Evolutionary conservation across 345 rosid genomes (phyloP), one percentile per base, ranked within the genome.

Genomic region (Eucalyptus cloeziana): DNA sequence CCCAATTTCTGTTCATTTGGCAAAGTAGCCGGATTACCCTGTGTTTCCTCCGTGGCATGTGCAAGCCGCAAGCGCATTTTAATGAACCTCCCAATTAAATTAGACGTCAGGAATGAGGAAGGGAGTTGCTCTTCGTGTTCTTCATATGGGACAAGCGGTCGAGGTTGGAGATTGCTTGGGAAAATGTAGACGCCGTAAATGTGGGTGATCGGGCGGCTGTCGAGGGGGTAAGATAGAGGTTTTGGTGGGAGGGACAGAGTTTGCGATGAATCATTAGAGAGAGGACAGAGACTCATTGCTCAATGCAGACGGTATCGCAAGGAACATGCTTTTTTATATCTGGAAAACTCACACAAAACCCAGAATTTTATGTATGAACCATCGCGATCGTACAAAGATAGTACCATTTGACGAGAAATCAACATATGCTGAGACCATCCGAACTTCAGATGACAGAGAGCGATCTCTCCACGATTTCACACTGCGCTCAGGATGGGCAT

Each of bases 401-500:
- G 40, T 40, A 40, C 76, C 19, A 4, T 64, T 64, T n/a, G 37
- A 64, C 5, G 5, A 14, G 3, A n/a, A 13, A 7, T n/a, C 37
- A 64, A 64, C 4, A n/a, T n/a, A 2, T 64, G 37, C 37, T 19
- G 76, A 7, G 76, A n/a, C 37, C 37, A n/a, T 7, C 9, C 37
- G 4, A 64, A 64, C 10, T 64, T 64, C 19, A 64, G 9, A n/a
- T 14, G 40, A 64, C 1, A n/a, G 37, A n/a, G 5, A n/a, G 10
- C 40, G 21, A n/a, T 14, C 21, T 7, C n/a, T 58, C n/a, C n/a
- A 25, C 14, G 3, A 12, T 56, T 56, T 56, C 62, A 24, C 62
- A 10, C 62, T 5, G 1, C 33, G 1, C 5, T 62, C 8, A 3
- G 4, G 27, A 49, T 2, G 14, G 4, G 76, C 37, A n/a, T 64